Conservation (phyloP, 345 rosid species). For the Euphorbia tirucalli region DNA sequence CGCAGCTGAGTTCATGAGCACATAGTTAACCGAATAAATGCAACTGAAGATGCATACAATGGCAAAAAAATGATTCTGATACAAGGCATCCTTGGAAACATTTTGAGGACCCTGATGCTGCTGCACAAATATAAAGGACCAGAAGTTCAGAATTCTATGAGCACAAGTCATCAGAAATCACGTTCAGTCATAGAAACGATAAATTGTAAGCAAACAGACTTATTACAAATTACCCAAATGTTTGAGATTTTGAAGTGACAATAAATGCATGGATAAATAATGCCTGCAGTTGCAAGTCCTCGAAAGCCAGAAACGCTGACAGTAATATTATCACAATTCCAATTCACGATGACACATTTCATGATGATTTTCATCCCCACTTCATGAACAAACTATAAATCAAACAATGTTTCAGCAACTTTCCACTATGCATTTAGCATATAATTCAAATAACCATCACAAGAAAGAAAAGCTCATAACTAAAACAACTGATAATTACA, state of each 20-base stretch:
- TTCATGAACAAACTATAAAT: background rate
- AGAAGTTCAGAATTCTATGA: constrained; percentile 16
- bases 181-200: background rate
- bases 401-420: background rate
- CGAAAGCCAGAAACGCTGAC: background rate
- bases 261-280: background rate
- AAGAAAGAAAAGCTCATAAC: background rate
- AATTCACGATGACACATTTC: background rate
- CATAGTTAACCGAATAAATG: constrained; percentile 64
- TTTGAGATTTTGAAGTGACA: background rate
- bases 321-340: background rate
- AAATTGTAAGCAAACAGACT: no score
- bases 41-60: constrained; percentile 68
- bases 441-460: background rate
- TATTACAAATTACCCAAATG: background rate
- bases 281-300: background rate
- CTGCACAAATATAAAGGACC: constrained; percentile 38
- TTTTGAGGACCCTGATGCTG: constrained; percentile 45
- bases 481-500: background rate
- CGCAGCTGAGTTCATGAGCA: constrained; percentile 82
- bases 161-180: background rate
- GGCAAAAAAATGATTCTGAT: constrained; percentile 70
- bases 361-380: background rate
- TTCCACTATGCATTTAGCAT: background rate
- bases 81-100: constrained; percentile 56